Evolutionary conservation across 352 stramenopile species (phyloP).

Genomic region (Thalassiosira livingstoniorum): DNA sequence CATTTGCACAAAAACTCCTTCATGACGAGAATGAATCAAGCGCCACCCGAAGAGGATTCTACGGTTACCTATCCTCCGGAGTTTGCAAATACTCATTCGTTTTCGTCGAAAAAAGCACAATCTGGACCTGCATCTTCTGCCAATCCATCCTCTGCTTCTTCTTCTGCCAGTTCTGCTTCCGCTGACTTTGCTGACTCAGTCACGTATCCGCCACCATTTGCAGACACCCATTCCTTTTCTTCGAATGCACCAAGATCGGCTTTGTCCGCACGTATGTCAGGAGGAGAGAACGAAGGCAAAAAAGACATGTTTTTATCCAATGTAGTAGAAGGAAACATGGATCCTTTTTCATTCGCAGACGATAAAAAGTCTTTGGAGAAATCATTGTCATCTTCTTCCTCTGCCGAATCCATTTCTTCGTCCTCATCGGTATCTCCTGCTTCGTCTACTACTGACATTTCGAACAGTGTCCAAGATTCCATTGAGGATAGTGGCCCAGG

Average conservation of each 20-base stretch:
- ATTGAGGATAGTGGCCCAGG: not conserved
- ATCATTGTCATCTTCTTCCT: conserved; percentile 15
- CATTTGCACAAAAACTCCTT: conserved; percentile 11
- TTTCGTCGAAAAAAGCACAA: no score
- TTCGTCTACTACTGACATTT: not conserved
- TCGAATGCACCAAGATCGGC: conserved; percentile 51
- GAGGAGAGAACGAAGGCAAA: conserved; percentile 38
- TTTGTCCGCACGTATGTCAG: conserved; percentile 51
- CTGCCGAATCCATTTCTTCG: not conserved
- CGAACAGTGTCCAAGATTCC: conserved; percentile 11
- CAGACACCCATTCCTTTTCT: no score
- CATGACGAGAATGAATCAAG: conserved; percentile 11
- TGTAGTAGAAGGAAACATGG: conserved; percentile 24
- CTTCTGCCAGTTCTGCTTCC: no score
- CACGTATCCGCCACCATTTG: no score
- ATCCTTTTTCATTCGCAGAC: conserved; percentile 50
- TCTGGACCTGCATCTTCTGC: not conserved
- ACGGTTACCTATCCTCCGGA: not conserved
- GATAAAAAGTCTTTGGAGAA: conserved; percentile 41
- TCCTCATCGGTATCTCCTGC: conserved; percentile 13
- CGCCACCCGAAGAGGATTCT: not conserved
- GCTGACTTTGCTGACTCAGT: no score
- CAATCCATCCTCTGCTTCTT: no score
- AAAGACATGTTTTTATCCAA: conserved; percentile 50
- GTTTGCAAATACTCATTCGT: conserved; percentile 4